Evolutionary conservation across 2,329 filamentous ascomycete genomes (phyloP).

Genomic region (Fusarium sp.): DNA sequence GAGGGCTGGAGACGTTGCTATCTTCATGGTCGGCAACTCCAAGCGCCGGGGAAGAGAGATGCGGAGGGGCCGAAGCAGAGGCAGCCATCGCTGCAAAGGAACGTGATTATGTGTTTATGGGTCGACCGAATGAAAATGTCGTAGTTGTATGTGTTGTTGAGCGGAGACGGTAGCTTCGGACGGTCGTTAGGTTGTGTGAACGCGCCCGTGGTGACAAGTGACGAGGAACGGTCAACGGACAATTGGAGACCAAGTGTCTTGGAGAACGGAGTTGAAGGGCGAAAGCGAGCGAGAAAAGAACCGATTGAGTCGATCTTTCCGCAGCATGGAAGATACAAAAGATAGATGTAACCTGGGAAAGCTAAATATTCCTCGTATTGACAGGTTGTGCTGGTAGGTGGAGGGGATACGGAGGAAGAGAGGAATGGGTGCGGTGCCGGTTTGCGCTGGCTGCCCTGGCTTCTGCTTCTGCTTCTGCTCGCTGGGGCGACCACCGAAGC

Average conservation of each 20-base stretch:
- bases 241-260: conserved; percentile 14
- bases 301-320: conserved; percentile 15
- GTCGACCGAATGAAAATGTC: conserved; percentile 10
- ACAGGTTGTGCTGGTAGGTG: conserved; percentile 17
- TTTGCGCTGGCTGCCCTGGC: conserved; percentile 43
- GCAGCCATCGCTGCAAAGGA: conserved; percentile 60
- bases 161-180: conserved; percentile 15
- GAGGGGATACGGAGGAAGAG: conserved; percentile 30
- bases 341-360: background rate
- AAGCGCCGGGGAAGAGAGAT: conserved; percentile 57
- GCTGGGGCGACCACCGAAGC: conserved; percentile 40
- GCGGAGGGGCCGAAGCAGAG: conserved; percentile 62
- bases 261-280: background rate
- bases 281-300: conserved; percentile 8
- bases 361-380: conserved; percentile 10
- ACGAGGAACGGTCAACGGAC: conserved; percentile 26
- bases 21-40: conserved; percentile 65
- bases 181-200: conserved; percentile 34
- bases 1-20: conserved; percentile 85
- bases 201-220: conserved; percentile 37
- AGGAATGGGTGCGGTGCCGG: conserved; percentile 37
- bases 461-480: conserved; percentile 5
- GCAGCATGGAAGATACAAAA: conserved; percentile 27
- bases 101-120: conserved; percentile 32
- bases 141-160: conserved; percentile 8